phyloP scores from a whole-genome alignment of 2,329 filamentous ascomycete species.

The Nakataea oryzae region DNA sequence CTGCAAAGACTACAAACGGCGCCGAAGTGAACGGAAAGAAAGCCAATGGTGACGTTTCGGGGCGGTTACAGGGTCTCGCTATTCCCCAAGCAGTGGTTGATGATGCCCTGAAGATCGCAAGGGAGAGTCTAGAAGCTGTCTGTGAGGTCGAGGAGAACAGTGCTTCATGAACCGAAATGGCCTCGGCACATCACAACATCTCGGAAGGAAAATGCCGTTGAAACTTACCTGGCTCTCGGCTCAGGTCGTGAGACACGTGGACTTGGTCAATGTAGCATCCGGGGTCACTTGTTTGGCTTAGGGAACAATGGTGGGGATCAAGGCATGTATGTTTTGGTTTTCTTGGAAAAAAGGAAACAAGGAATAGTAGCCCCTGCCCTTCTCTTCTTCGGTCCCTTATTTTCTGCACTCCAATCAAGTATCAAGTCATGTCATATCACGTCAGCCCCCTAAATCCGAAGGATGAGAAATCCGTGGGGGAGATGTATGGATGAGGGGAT shows the following conservation, averaged over 20 bases:
- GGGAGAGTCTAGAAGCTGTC: conserved; percentile 42
- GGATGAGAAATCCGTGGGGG: no score
- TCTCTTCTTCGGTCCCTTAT: no score
- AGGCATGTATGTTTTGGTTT: no score
- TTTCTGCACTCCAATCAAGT: no score
- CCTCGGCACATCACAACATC: not conserved
- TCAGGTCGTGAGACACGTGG: not conserved
- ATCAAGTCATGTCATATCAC: no score
- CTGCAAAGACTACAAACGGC: conserved; percentile 17
- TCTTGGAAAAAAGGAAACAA: no score
- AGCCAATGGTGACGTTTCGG: conserved; percentile 16
- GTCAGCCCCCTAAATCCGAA: no score
- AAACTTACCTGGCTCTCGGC: not conserved
- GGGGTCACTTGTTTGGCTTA: not conserved
- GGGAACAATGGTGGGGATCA: not conserved
- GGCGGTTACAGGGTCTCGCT: conserved; percentile 31
- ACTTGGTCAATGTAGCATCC: not conserved
- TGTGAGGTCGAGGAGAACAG: conserved; percentile 13
- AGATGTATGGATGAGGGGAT: no score
- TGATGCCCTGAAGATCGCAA: conserved; percentile 49
- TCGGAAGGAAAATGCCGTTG: not conserved
- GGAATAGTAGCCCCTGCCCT: no score
- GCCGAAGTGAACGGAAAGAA: conserved; percentile 18
- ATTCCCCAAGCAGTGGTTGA: conserved; percentile 50
- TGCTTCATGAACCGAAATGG: conserved; percentile 4